Evolutionary conservation across 176 grass and related monocot genomes (phyloP).

Genomic region (Hsuehochloa calcarea): DNA sequence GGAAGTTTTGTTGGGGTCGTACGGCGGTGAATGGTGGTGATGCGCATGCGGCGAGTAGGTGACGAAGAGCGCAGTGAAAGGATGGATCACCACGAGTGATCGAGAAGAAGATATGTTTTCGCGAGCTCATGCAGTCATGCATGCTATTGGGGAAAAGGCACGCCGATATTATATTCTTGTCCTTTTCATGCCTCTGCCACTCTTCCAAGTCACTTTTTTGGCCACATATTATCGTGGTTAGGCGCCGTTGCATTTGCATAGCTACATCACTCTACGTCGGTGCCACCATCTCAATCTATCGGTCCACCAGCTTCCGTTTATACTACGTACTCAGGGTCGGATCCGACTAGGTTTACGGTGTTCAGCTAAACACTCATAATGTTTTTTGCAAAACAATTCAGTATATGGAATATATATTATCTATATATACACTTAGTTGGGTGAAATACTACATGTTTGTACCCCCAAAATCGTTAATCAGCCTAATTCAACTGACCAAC

Average conservation of each 20-base stretch:
- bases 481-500: too few species aligned
- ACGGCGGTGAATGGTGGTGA: neutral
- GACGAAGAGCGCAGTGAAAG: neutral
- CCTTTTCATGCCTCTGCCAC: neutral
- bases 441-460: too few species aligned
- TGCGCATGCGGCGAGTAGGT: neutral
- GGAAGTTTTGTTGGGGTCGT: neutral
- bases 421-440: too few species aligned
- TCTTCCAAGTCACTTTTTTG: neutral
- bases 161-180: neutral
- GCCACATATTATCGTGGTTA: neutral
- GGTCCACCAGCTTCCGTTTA: too few species aligned
- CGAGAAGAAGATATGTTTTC: constrained; percentile 3
- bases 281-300: neutral
- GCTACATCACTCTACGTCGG: neutral
- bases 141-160: constrained; percentile 8
- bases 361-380: too few species aligned
- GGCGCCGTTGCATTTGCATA: neutral
- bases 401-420: too few species aligned
- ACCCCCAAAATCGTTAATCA: too few species aligned
- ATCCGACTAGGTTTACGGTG: too few species aligned
- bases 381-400: too few species aligned
- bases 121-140: neutral
- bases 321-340: too few species aligned
- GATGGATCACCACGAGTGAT: constrained; percentile 6